Base-by-base conservation (phyloP, 805 yeast genomes). In the Candida silvatica region DNA sequence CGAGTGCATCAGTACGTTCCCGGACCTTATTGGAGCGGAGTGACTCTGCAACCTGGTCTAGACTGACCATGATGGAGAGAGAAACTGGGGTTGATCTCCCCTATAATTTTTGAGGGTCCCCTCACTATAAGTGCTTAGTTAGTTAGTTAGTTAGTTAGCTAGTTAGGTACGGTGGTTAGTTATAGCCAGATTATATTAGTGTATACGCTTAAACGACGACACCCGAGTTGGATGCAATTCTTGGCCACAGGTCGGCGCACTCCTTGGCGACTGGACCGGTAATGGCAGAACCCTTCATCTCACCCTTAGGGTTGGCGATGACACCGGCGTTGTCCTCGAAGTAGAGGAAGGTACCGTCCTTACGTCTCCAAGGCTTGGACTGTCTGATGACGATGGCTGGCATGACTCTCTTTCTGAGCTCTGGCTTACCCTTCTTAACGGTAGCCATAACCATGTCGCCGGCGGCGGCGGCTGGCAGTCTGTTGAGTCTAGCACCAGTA, bases 181-280 rank as follows among this genome's bases (percentile, higher is more conserved):
- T n/a, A n/a, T n/a, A n/a, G n/a, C n/a, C n/a, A n/a, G n/a, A n/a
- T n/a, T 19, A 9, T n/a, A n/a, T n/a, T n/a, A n/a, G n/a, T n/a
- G n/a, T n/a, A n/a, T n/a, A n/a, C n/a, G n/a, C 28, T 78, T 88
- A 92, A 69, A 88, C 99, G 70, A 92, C 99, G 69, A 92, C 98
- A 86, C 98, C 98, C 61, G 98, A 92, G 90, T 86, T 86, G 58
- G 97, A 87, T 65, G 99, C 97, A 77, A 92, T 92, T 79, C 98
- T 86, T 70, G 99, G 99, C 99, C 99, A 92, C 71, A 92, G 83
- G 68, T 92, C 99, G 68, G 99, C 98, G 80, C 98, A 94, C 79
- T 92, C 99, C 77, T 92, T 92, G 70, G 97, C 97, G 66, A 92
- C 99, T 64, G 99, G 99, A 71, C 99, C 99, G 64, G 99, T 94